Evolutionary conservation across 345 rosid genomes (phyloP).

Genomic region (Balakata baccata): DNA sequence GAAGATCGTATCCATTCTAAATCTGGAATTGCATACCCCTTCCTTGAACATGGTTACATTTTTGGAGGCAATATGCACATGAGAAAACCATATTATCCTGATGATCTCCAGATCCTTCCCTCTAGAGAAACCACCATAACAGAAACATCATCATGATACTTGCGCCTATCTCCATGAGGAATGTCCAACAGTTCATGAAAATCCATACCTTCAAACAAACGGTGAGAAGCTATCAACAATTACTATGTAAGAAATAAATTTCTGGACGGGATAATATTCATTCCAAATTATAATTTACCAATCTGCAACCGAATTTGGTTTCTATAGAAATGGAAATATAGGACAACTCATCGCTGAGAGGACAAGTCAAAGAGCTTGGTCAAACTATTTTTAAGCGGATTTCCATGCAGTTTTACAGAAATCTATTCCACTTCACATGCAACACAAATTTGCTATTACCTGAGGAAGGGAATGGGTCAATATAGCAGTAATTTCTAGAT

Average conservation of each 20-base stretch:
- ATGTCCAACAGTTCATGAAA: slow-evolving; percentile 92
- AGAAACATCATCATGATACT: slow-evolving; percentile 94
- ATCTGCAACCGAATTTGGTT: too few relatives aligned
- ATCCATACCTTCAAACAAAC: slow-evolving; percentile 67
- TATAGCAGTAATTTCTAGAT: neutral
- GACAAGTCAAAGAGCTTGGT: neutral
- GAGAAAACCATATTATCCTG: slow-evolving; percentile 51
- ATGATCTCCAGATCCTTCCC: slow-evolving; percentile 97
- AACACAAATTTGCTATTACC: neutral
- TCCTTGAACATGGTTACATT: slow-evolving; percentile 33
- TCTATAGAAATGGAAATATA: neutral
- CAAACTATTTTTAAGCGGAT: neutral
- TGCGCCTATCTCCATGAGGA: slow-evolving; percentile 89
- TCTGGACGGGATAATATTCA: neutral
- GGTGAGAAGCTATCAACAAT: slow-evolving; percentile 4
- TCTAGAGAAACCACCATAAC: slow-evolving; percentile 95
- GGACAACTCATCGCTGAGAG: neutral
- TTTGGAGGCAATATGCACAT: slow-evolving; percentile 10
- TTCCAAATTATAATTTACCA: neutral
- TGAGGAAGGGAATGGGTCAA: neutral
- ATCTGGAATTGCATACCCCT: slow-evolving; percentile 38
- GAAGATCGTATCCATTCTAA: slow-evolving; percentile 12
- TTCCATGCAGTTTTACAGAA: neutral
- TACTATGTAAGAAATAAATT: neutral
- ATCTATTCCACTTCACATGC: neutral